Base-by-base conservation (phyloP, 78 protist species). In the Emiliania huxleyi region DNA sequence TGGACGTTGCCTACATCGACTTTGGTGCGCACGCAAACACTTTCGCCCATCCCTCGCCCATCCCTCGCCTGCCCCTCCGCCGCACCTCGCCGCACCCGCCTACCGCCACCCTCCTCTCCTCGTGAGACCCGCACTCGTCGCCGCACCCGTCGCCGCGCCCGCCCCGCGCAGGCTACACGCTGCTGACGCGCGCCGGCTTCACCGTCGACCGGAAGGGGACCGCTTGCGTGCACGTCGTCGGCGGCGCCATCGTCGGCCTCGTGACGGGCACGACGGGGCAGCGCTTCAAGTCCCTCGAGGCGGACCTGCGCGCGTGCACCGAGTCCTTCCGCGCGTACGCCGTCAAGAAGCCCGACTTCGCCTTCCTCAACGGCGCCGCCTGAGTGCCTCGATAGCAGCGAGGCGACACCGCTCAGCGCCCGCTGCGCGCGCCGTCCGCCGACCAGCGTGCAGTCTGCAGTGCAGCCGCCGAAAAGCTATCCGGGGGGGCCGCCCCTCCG, bases 151-250 rank as follows among this genome's bases (percentile, higher is more conserved):
- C 1, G 26, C 26, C 23, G 42, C 6, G 2, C 35, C 2, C 81
- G 37, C n/a, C n/a, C n/a, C n/a, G n/a, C n/a, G n/a, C n/a, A n/a
- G n/a, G 38, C 26, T 81, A 81, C 89, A 81, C 89, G 26, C 89
- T 81, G 40, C 48, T 44, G 38, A 81, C 89, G 56, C 89, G 89
- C 89, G 89, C 89, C 56, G 89, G 89, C 56, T 81, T 81, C 55
- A 26, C 25, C 21, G 89, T 81, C 56, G 6, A 29, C 40, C 89
- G 89, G 19, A 19, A 81, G 56, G 89, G 89, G 40, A 48, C 42
- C 46, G 87, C 23, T 0, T 2, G 43, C n/a, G 87, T 19, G 4
- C 23, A 33, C 23, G 1, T 77, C 46, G 48, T 29, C 21, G 45
- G 8, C 38, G 35, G 19, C 35, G 25, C 45, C n/a, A 4, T 77